phyloP scores from a whole-genome alignment of 1,284 basidiomycete genomes.

The Ceratorhiza oryzae-sativae region DNA sequence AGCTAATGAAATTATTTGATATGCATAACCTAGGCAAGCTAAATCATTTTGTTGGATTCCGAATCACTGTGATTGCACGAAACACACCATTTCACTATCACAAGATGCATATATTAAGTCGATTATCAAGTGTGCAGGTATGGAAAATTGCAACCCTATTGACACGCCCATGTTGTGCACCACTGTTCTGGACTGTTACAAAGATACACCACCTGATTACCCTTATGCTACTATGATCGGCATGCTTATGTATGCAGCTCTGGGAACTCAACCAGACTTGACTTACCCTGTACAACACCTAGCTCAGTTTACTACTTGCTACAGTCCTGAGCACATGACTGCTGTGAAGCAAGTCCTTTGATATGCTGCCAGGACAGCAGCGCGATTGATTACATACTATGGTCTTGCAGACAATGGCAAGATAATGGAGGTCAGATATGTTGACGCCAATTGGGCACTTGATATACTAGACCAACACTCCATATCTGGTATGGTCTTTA shows the following conservation, averaged over 20 bases:
- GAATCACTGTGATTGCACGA: neutral
- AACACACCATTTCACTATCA: neutral
- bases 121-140: neutral
- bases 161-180: neutral
- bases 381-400: constrained; percentile 41
- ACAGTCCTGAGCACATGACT: constrained; percentile 39
- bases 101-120: neutral
- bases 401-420: constrained; percentile 47
- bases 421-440: constrained; percentile 52
- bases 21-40: constrained; percentile 36
- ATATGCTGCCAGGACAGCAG: constrained; percentile 45
- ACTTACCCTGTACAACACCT: constrained; percentile 8
- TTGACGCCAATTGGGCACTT: constrained; percentile 52
- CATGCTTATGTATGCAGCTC: constrained; percentile 28
- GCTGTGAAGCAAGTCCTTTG: constrained; percentile 45
- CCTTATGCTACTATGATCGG: constrained; percentile 29
- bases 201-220: neutral
- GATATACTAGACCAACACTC: constrained; percentile 48
- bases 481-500: constrained; percentile 49
- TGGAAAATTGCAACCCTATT: too few species aligned
- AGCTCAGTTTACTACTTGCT: neutral
- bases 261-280: constrained; percentile 30
- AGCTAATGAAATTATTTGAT: constrained; percentile 16
- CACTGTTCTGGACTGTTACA: neutral
- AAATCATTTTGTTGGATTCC: constrained; percentile 17